These are phyloP conservation scores for Tulasnella sp. DNA, from an alignment of 768 basidiomycete species.

Conservation along the genomic window DNA sequence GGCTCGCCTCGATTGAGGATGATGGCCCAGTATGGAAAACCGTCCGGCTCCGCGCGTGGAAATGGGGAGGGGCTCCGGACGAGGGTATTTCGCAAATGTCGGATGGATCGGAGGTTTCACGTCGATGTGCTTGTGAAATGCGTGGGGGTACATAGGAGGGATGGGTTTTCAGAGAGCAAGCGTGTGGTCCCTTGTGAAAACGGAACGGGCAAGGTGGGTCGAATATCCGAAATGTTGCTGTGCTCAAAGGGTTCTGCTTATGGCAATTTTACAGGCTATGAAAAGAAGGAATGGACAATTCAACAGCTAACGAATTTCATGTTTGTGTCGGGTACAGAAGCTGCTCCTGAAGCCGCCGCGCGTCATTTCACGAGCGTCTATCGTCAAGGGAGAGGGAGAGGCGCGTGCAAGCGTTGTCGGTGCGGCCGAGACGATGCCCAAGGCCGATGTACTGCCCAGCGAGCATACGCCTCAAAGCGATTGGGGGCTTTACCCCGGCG, in stretches of 20 bases:
- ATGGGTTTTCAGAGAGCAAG: background rate
- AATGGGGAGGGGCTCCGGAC: background rate
- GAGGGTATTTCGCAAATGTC: background rate
- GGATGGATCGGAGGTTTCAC: background rate
- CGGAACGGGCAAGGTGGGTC: background rate
- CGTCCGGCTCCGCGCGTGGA: background rate
- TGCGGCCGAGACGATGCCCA: background rate
- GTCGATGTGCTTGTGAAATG: background rate
- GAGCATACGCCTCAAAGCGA: background rate
- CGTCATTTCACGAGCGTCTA: background rate
- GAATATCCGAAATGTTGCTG: background rate
- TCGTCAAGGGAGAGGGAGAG: too few relatives aligned
- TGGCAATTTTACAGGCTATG: too few relatives aligned
- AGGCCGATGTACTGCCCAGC: background rate
- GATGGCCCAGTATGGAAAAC: background rate
- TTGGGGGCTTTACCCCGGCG: background rate
- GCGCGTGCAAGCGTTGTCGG: background rate
- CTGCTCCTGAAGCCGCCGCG: background rate
- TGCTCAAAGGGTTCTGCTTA: too few relatives aligned
- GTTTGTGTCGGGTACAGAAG: background rate
- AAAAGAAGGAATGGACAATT: too few relatives aligned
- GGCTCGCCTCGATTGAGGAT: background rate
- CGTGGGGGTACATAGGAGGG: background rate
- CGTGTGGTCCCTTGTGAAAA: background rate
- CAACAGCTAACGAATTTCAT: too few relatives aligned